Base-by-base conservation (phyloP, 2,329 filamentous ascomycete species). In the Cercospora sojina region DNA sequence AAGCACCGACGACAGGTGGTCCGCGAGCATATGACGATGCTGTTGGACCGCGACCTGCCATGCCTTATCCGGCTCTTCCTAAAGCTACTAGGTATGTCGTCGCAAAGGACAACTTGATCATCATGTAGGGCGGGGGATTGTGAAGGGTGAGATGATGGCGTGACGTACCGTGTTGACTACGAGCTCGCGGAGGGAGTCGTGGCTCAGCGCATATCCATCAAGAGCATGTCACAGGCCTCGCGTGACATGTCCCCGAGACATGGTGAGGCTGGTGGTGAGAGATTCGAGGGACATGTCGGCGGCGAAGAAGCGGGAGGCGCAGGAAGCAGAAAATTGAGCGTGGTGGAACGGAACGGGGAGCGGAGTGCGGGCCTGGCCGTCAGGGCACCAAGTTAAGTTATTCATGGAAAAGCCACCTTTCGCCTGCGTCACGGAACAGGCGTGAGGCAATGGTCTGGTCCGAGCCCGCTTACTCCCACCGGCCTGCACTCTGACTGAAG, bases 11-110 rank as follows among this genome's bases (percentile, higher is more conserved):
- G 74, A 77, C 79, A 76, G 60, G 59, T 27, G 18, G 23, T 57
- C 38, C 38, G 29, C 55, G 43, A 75, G 77, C 77, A 82, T 82
- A 75, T 82, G 80, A 79, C 80, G 80, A 82, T 82, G 77, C 65
- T 55, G 38, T 35, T 55, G 55, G 55, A 63, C 16, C 47, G 59
- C 27, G 29, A 31, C 80, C 77, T 78, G 79, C 79, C 79, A 79
- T 82, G 78, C 80, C 80, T 83, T 81, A 81, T 83, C 79, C 81
- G 81, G 81, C 81, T 83, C 81, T 83, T 83, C 81, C 81, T 83
- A 81, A 77, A 74, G 73, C 66, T 73, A 71, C 73, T 75, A 73
- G 74, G 76, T 75, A 73, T 74, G 64, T 35, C 59, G 62, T 59
- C 59, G 51, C 60, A 41, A 62, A 49, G 27, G 70, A 71, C 69